Evolutionary conservation across 495 filamentous ascomycete genomes (phyloP).

Genomic region (Coniosporium apollinis): DNA sequence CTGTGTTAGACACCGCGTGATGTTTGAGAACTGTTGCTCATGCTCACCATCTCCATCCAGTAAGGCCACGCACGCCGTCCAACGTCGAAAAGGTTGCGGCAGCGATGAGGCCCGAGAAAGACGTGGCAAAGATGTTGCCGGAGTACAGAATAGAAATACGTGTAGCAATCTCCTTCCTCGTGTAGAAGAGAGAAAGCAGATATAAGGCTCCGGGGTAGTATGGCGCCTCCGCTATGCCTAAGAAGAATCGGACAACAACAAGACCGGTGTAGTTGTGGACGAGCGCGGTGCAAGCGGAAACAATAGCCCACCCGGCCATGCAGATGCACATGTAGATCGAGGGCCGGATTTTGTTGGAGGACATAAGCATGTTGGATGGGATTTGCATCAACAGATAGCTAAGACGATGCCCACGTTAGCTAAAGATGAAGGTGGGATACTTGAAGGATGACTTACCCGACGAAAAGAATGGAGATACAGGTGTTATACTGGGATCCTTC

Average conservation of each 20-base stretch:
- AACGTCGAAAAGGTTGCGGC: constrained; percentile 17
- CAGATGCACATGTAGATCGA: constrained; percentile 21
- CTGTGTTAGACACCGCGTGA: too few species aligned
- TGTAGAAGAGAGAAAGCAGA: constrained; percentile 32
- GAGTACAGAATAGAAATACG: constrained; percentile 29
- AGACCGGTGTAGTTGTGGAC: constrained; percentile 27
- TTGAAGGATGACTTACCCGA: constrained; percentile 34
- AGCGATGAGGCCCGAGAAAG: constrained; percentile 29
- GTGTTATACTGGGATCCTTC: constrained; percentile 35
- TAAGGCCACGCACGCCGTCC: constrained; percentile 9
- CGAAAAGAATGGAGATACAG: constrained; percentile 39
- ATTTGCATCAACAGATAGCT: constrained; percentile 8
- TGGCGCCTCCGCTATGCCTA: constrained; percentile 33
- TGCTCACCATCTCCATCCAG: constrained; percentile 14
- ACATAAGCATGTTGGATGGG: constrained; percentile 9
- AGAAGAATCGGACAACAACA: constrained; percentile 22
- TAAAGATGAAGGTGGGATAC: too few species aligned
- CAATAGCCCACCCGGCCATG: constrained; percentile 33
- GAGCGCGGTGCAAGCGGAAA: constrained; percentile 28
- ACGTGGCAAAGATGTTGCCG: constrained; percentile 24
- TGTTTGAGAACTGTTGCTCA: too few species aligned
- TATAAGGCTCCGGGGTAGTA: constrained; percentile 34
- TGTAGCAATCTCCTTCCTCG: constrained; percentile 29
- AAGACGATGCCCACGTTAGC: too few species aligned
- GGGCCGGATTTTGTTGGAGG: constrained; percentile 1